Conservation (phyloP, 805 yeast species). For the Isabelozyma heimii region DNA sequence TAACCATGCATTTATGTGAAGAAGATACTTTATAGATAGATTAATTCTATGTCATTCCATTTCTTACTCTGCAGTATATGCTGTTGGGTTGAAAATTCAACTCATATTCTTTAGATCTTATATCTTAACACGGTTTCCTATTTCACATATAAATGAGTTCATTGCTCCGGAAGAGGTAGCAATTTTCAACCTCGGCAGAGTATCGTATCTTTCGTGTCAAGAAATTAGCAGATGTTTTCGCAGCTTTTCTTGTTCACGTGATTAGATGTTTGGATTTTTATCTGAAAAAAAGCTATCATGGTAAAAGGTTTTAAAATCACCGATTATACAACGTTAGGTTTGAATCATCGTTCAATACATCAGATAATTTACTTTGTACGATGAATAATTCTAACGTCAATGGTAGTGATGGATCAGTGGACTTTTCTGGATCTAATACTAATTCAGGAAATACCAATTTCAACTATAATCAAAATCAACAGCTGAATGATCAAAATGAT, state of each 20-base stretch:
- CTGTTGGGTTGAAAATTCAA: too few relatives aligned
- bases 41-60: not conserved
- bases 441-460: not conserved
- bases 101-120: too few relatives aligned
- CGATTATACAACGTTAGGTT: not conserved
- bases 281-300: not conserved
- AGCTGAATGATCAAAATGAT: not conserved
- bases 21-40: not conserved
- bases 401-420: not conserved
- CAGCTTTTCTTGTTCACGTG: not conserved
- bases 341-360: not conserved
- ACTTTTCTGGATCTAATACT: not conserved
- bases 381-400: not conserved
- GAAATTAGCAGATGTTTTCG: too few relatives aligned
- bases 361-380: not conserved
- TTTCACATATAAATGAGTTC: too few relatives aligned
- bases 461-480: not conserved
- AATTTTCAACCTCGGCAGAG: too few relatives aligned
- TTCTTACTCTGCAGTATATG: too few relatives aligned
- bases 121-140: too few relatives aligned
- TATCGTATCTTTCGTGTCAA: too few relatives aligned
- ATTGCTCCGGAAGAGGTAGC: too few relatives aligned
- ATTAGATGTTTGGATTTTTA: not conserved
- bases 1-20: not conserved
- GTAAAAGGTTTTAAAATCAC: too few relatives aligned